phyloP scores from a whole-genome alignment of 345 rosid genomes.

The Combretum micranthum region DNA sequence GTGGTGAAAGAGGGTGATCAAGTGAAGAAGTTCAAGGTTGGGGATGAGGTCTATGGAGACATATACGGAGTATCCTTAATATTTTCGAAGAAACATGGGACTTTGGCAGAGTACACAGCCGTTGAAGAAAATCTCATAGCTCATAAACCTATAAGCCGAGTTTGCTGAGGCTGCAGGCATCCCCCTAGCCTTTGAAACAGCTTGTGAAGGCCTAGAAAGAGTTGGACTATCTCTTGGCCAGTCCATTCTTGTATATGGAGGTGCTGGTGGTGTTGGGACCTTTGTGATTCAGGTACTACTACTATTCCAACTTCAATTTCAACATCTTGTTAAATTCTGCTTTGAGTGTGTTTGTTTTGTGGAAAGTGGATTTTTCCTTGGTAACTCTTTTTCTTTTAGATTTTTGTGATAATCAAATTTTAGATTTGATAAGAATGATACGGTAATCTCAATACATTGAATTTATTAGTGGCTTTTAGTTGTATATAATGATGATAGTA shows the following conservation, averaged over 20 bases:
- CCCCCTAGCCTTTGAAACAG: constrained; percentile 74
- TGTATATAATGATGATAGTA: too few relatives aligned
- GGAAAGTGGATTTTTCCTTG: too few relatives aligned
- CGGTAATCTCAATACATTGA: too few relatives aligned
- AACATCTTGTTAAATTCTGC: too few relatives aligned
- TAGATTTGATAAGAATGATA: too few relatives aligned
- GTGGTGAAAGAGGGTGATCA: constrained; percentile 64
- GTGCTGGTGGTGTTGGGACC: constrained; percentile 89
- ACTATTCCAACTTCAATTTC: too few relatives aligned
- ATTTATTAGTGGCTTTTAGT: too few relatives aligned
- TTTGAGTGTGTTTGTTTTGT: too few relatives aligned
- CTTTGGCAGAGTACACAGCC: constrained; percentile 65
- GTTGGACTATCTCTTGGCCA: constrained; percentile 61
- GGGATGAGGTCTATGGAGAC: constrained; percentile 78
- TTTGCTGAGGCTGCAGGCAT: constrained; percentile 71
- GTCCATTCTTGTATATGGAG: constrained; percentile 79
- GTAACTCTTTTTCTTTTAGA: too few relatives aligned
- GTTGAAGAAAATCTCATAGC: constrained; percentile 79
- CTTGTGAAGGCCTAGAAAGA: constrained; percentile 68
- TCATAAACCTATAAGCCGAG: constrained; percentile 55
- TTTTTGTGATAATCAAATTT: too few relatives aligned
- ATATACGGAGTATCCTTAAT: constrained; percentile 72
- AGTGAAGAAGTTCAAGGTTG: constrained; percentile 62
- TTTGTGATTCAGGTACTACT: constrained; percentile 70
- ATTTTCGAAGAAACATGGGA: constrained; percentile 69